A percentile compares a stretch with the other conserved stretches of the same genome.
Conservation (phyloP, 2,329 filamentous ascomycete species). For the Rhinocladiella similis region DNA sequence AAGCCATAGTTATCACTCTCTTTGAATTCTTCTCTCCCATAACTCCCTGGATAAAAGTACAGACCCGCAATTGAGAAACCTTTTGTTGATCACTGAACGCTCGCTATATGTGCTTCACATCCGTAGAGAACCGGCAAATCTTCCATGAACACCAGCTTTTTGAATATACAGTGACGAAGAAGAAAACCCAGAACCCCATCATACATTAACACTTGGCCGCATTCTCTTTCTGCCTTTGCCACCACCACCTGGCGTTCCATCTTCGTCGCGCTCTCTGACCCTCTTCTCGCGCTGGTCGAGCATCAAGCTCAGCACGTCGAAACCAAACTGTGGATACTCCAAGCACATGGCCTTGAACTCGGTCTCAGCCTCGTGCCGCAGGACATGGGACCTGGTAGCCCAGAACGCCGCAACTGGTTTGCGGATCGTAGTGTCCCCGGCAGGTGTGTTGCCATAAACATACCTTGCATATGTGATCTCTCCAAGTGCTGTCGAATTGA, state of each 20-base stretch:
- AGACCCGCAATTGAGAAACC: not conserved
- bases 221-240: constrained; percentile 44
- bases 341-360: constrained; percentile 84
- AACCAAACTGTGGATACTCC: constrained; percentile 88
- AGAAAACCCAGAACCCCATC: not conserved
- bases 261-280: constrained; percentile 38
- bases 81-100: too few relatives aligned
- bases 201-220: constrained; percentile 29
- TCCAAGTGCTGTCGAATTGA: constrained; percentile 81
- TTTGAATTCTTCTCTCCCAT: too few relatives aligned
- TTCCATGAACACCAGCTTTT: not conserved
- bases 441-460: constrained; percentile 74
- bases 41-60: not conserved
- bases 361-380: constrained; percentile 80
- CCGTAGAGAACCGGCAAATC: not conserved
- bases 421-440: constrained; percentile 71
- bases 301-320: constrained; percentile 74
- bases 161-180: not conserved
- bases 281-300: constrained; percentile 48
- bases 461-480: constrained; percentile 92
- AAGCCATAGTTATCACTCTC: too few relatives aligned
- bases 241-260: constrained; percentile 28
- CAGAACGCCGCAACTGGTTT: constrained; percentile 88
- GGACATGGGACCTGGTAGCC: constrained; percentile 75
- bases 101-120: too few relatives aligned